Percentiles rank a stretch among this genome's conserved stretches.
Evolutionary conservation across 371 early-diverging fungal species (phyloP).

Genomic region (Haplosporangium sp.): DNA sequence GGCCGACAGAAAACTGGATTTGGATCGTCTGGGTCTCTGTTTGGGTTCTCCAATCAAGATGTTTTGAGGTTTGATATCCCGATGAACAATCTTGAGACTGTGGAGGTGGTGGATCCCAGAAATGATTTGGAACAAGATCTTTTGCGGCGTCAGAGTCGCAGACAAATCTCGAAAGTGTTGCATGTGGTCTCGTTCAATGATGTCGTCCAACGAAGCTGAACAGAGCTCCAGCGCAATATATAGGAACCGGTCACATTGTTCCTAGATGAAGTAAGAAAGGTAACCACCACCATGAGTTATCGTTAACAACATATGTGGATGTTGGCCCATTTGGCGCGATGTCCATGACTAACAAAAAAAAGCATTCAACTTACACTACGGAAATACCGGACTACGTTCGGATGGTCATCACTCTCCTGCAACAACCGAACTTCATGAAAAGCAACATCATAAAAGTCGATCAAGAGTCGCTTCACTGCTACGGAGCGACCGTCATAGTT

Average conservation of each 20-base stretch:
- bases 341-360: conserved; percentile 14
- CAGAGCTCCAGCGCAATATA: conserved; percentile 96
- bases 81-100: conserved; percentile 93
- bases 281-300: not conserved
- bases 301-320: not conserved
- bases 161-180: conserved; percentile 53
- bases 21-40: conserved; percentile 48
- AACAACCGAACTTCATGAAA: conserved; percentile 92
- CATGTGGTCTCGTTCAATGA: conserved; percentile 58
- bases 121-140: conserved; percentile 81
- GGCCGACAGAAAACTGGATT: conserved; percentile 13
- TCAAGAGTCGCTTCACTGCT: conserved; percentile 93
- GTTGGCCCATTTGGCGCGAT: not conserved
- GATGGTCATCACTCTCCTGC: conserved; percentile 94
- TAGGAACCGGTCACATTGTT: conserved; percentile 89
- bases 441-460: conserved; percentile 95
- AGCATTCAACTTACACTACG: conserved; percentile 63
- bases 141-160: conserved; percentile 59
- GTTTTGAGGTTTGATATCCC: conserved; percentile 95
- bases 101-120: conserved; percentile 91
- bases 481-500: conserved; percentile 90
- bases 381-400: conserved; percentile 97
- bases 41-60: conserved; percentile 82
- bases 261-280: conserved; percentile 58
- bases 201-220: conserved; percentile 78